A percentile compares a stretch with the other conserved stretches of the same genome.
phyloP scores from a whole-genome alignment of 2,329 filamentous ascomycete genomes.

The Diaporthe citri region DNA sequence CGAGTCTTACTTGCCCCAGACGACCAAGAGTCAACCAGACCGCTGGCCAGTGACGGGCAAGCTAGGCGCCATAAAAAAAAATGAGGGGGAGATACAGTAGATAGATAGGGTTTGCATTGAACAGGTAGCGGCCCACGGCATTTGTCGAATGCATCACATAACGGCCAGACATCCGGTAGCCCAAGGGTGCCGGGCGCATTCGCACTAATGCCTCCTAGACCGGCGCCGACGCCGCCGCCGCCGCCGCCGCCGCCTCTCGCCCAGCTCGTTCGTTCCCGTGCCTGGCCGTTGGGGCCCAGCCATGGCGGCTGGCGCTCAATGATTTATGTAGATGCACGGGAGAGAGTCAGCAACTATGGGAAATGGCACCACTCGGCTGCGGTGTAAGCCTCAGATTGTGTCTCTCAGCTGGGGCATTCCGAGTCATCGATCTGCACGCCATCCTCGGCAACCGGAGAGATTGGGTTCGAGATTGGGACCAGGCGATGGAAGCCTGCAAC shows the following conservation, averaged over 20 bases:
- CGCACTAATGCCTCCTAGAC: constrained; percentile 20
- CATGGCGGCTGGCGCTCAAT: constrained; percentile 15
- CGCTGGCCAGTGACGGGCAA: constrained; percentile 16
- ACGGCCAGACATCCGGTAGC: constrained; percentile 30
- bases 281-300: constrained; percentile 22
- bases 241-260: not conserved
- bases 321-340: not conserved
- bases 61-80: not conserved
- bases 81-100: constrained; percentile 19
- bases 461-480: constrained; percentile 8
- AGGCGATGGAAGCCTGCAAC: not conserved
- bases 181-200: constrained; percentile 21
- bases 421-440: constrained; percentile 23
- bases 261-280: not conserved
- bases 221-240: constrained; percentile 15
- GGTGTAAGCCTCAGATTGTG: constrained; percentile 1
- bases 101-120: constrained; percentile 17
- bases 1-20: constrained; percentile 5
- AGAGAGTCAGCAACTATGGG: not conserved
- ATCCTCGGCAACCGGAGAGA: not conserved
- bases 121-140: not conserved
- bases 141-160: constrained; percentile 38
- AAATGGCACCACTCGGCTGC: not conserved
- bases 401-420: not conserved
- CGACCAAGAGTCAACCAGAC: not conserved